phyloP scores from a whole-genome alignment of 805 yeast species.

The Schizosaccharomyces octosporus region DNA sequence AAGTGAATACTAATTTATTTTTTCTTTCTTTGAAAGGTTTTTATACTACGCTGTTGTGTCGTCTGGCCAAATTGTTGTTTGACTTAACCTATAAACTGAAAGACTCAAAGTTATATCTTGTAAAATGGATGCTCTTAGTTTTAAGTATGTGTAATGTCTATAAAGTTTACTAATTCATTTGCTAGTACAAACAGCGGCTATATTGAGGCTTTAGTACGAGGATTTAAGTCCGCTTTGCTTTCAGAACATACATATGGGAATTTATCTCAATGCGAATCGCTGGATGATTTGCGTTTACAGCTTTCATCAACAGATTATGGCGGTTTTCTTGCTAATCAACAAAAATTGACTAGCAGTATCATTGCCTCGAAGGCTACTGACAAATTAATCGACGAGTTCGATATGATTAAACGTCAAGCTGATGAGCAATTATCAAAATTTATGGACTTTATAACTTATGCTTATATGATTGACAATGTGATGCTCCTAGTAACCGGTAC shows the following conservation, averaged over 20 bases:
- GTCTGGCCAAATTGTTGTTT: no score
- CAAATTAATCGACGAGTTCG: constrained; percentile 60
- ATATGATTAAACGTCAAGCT: constrained; percentile 63
- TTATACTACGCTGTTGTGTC: no score
- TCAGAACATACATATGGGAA: constrained; percentile 64
- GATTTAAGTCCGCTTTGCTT: constrained; percentile 66
- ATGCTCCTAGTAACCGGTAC: constrained; percentile 92
- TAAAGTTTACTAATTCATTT: neutral
- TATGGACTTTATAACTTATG: constrained; percentile 79
- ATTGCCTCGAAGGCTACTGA: constrained; percentile 57
- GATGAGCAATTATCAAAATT: constrained; percentile 57
- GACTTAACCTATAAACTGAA: no score
- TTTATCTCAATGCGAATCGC: constrained; percentile 80
- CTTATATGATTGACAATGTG: constrained; percentile 96
- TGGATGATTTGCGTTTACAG: constrained; percentile 85
- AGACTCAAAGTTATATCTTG: neutral
- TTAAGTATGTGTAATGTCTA: neutral
- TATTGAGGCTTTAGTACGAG: constrained; percentile 85
- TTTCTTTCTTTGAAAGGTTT: no score
- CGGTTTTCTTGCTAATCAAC: constrained; percentile 57
- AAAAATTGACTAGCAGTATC: constrained; percentile 64
- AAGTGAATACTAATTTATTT: no score
- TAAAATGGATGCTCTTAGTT: neutral
- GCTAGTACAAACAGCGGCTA: constrained; percentile 29
- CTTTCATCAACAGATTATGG: constrained; percentile 91